Evolutionary conservation across 2,329 filamentous ascomycete genomes (phyloP).

Genomic region (Cordyceps sp.): DNA sequence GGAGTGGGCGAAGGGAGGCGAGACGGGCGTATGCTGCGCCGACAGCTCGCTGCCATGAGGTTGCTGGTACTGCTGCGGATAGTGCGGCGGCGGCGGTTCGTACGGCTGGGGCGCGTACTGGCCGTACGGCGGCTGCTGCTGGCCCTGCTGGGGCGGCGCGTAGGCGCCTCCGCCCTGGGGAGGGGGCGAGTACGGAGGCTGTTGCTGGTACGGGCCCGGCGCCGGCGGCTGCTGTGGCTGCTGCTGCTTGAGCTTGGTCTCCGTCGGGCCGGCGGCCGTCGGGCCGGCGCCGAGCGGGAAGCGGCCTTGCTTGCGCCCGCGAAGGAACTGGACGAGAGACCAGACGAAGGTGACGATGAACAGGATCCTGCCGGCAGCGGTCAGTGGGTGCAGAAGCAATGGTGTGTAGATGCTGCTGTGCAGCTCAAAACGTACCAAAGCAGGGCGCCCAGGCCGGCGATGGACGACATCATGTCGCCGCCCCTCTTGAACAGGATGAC

Average conservation of each 20-base stretch:
- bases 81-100: slow-evolving; percentile 6
- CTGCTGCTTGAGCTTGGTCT: slow-evolving; percentile 13
- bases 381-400: too few relatives aligned
- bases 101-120: slow-evolving; percentile 5
- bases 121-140: slow-evolving; percentile 9
- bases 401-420: background rate
- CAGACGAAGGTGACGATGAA: slow-evolving; percentile 21
- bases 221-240: slow-evolving; percentile 7
- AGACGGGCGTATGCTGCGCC: background rate
- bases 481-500: slow-evolving; percentile 12
- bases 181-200: slow-evolving; percentile 9
- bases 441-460: slow-evolving; percentile 26
- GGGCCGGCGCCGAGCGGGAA: slow-evolving; percentile 10
- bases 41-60: slow-evolving; percentile 2
- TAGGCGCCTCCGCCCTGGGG: slow-evolving; percentile 5
- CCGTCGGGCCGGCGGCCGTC: slow-evolving; percentile 12
- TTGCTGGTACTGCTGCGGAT: slow-evolving; percentile 8
- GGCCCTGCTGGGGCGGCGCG: slow-evolving; percentile 6
- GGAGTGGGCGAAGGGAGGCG: background rate
- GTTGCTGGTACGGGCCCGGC: slow-evolving; percentile 6
- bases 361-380: slow-evolving; percentile 19
- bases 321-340: slow-evolving; percentile 17
- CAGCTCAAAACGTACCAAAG: slow-evolving; percentile 16
- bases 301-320: slow-evolving; percentile 20
- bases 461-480: slow-evolving; percentile 17